Base-by-base conservation (phyloP, 306 rosid genomes). In the Cucurbita maxima region DNA sequence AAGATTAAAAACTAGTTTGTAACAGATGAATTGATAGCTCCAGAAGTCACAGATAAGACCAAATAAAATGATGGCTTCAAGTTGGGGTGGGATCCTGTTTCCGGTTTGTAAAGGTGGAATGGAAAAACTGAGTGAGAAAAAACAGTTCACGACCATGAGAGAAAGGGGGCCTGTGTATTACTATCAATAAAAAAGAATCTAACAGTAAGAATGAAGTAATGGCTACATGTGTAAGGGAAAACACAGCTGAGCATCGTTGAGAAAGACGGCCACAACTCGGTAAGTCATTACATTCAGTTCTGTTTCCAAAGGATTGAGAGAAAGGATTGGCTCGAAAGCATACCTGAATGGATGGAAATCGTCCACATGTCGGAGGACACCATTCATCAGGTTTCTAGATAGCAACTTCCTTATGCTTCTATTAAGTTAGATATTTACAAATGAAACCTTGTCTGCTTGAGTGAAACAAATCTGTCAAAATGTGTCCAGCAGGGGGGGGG, bases 371-470 rank as follows among this genome's bases (percentile, higher is more conserved):
- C 72, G 77, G 71, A 64, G 79, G 71, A 64, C 73, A 75, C 88
- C 92, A 82, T 83, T 77, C 74, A 14, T 70, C 74, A 75, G 73
- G 79, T 81, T 82, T 77, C 90, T 86, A 80, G 80, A 86, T 84
- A 83, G 87, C 82, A 44, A 83, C 74, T 80, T 76, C 81, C 83
- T 87, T 80, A 62, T 82, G 85, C 81, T 84, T 87, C 74, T 48
- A 58, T 44, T 53, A 83, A 77, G 96, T 92, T 89, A 92, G 96
- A 89, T 92, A 92, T 89, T 96, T 92, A 92, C 96, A 92, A 83
- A 85, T 89, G 83, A 85, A 82, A 86, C 82, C 88, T 81, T 72
- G 79, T 80, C 89, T 82, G 86, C 85, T 45, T 47, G 41, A 10
- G 38, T 11, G 34, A 53, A 40, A 72, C 75, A 9, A 30, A 72